Conservation (phyloP, 2,329 filamentous ascomycete species). For the Trichophyton verrucosum region DNA sequence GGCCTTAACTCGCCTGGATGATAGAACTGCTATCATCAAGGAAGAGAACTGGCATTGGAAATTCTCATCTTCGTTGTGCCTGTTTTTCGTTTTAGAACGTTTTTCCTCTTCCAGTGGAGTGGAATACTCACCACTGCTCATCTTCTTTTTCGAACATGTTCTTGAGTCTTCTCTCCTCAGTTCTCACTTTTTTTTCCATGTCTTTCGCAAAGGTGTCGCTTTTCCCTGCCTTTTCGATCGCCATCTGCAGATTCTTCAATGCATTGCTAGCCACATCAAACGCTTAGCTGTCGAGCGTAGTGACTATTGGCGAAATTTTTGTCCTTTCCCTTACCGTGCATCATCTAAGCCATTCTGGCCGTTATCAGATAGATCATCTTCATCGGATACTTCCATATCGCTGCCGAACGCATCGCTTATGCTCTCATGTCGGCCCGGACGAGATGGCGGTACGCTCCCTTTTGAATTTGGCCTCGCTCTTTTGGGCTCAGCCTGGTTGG, state of each 20-base stretch:
- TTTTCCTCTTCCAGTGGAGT: neutral
- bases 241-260: slow-evolving; percentile 12
- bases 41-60: slow-evolving; percentile 9
- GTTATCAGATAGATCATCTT: slow-evolving; percentile 7
- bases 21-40: slow-evolving; percentile 9
- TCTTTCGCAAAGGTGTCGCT: slow-evolving; percentile 13
- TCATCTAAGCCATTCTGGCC: slow-evolving; percentile 8
- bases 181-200: slow-evolving; percentile 12
- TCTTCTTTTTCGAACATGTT: slow-evolving; percentile 9
- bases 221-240: slow-evolving; percentile 12
- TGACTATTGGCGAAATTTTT: neutral
- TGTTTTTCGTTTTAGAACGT: neutral
- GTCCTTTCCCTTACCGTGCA: slow-evolving; percentile 6
- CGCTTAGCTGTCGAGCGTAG: neutral
- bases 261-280: slow-evolving; percentile 8
- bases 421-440: neutral
- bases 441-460: neutral
- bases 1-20: neutral
- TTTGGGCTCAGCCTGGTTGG: neutral
- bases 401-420: neutral
- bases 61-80: slow-evolving; percentile 9
- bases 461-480: neutral
- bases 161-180: slow-evolving; percentile 12
- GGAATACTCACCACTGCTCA: slow-evolving; percentile 9
- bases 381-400: neutral